Evolutionary conservation across 2,329 filamentous ascomycete species (phyloP).

Genomic region (Aureobasidium melanogenum): DNA sequence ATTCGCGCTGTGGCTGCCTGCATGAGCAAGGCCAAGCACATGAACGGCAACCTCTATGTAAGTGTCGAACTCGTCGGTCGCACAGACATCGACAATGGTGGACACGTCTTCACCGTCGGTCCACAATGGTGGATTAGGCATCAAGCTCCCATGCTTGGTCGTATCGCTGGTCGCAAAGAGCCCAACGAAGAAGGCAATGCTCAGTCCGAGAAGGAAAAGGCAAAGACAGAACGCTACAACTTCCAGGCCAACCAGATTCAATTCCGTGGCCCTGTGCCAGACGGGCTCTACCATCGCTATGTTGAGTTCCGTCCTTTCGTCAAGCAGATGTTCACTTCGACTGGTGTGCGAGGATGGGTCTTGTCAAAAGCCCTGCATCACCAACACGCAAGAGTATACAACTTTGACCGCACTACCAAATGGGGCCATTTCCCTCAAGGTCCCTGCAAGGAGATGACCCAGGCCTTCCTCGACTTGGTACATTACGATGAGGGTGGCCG

Average conservation of each 20-base stretch:
- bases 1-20: constrained; percentile 60
- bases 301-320: constrained; percentile 91
- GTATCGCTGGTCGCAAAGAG: constrained; percentile 60
- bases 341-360: constrained; percentile 68
- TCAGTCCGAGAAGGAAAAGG: constrained; percentile 32
- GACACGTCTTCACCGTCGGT: constrained; percentile 69
- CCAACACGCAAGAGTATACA: constrained; percentile 83
- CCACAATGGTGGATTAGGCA: constrained; percentile 73
- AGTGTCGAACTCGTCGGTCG: constrained; percentile 71
- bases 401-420: constrained; percentile 68
- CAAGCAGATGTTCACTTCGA: constrained; percentile 74
- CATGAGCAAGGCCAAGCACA: constrained; percentile 52
- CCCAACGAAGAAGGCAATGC: constrained; percentile 35
- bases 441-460: constrained; percentile 60
- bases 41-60: constrained; percentile 62
- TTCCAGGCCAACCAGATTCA: constrained; percentile 94
- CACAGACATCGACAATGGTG: constrained; percentile 55
- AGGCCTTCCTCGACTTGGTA: constrained; percentile 75
- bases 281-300: constrained; percentile 77
- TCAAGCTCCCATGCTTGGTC: constrained; percentile 80
- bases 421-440: constrained; percentile 53
- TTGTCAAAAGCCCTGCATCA: constrained; percentile 81
- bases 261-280: constrained; percentile 71
- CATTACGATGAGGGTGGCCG: constrained; percentile 80
- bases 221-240: constrained; percentile 55